Evolutionary conservation across 2,329 filamentous ascomycete species (phyloP).

Genomic region (Bipolaris sorokiniana): DNA sequence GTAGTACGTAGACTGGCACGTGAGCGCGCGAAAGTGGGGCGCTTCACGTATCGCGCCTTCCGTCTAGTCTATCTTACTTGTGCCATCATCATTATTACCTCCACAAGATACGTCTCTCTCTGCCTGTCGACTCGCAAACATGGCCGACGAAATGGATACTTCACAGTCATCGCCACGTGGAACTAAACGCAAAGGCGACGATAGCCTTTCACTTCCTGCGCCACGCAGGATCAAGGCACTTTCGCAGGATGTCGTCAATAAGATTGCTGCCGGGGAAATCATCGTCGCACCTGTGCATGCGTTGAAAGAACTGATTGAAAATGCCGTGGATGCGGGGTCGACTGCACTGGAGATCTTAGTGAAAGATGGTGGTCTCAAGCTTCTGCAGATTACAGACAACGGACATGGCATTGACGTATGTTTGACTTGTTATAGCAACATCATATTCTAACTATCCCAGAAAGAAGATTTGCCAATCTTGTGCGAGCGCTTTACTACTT

Average conservation of each 20-base stretch:
- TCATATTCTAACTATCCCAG: constrained; percentile 53
- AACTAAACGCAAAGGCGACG: constrained; percentile 47
- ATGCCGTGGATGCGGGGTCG: constrained; percentile 95
- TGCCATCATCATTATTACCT: constrained; percentile 14
- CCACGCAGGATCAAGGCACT: constrained; percentile 71
- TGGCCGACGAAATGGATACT: constrained; percentile 43
- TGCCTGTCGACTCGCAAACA: constrained; percentile 8
- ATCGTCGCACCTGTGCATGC: constrained; percentile 97
- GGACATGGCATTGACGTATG: constrained; percentile 90
- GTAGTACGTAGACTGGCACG: constrained; percentile 11
- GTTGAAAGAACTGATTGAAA: constrained; percentile 94
- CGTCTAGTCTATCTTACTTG: constrained; percentile 1
- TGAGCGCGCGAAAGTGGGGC: constrained; percentile 32
- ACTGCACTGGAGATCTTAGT: constrained; percentile 88
- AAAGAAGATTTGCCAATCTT: constrained; percentile 90
- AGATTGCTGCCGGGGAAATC: constrained; percentile 97
- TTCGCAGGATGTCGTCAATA: constrained; percentile 93
- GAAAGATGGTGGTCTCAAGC: constrained; percentile 92
- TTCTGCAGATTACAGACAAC: constrained; percentile 97
- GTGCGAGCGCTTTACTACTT: constrained; percentile 96
- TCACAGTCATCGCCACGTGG: constrained; percentile 39
- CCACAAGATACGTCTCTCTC: constrained; percentile 6
- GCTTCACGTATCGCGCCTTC: constrained; percentile 20
- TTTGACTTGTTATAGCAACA: constrained; percentile 13
- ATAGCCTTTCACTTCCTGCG: constrained; percentile 41